Evolutionary conservation across 495 filamentous ascomycete genomes (phyloP), one percentile per base, ranked within the genome.

Genomic region (Aspergillus heteromorphus): DNA sequence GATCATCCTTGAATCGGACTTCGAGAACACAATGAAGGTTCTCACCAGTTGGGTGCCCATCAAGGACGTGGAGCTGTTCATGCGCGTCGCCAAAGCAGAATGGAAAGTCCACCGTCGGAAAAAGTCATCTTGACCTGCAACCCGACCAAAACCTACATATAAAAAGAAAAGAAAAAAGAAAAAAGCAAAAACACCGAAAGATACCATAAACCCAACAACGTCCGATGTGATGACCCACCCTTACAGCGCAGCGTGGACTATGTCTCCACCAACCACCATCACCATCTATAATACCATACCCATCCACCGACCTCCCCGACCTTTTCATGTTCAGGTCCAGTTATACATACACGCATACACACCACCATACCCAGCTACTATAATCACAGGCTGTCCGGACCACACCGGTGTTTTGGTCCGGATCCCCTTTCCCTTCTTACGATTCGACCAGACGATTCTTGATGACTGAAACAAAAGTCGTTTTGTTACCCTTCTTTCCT

Each of bases 21-120:
- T 99, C 63, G 93, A 99, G 69, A 95, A 95, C 62, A 86, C 87
- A 13, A 99, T 99, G 93, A 97, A 97, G 71, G 88, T 93, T 21
- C 80, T 99, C 55, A 99, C 93, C 36, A 89, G 87, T 53, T 97
- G 89, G 87, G 85, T 99, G 34, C 95, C 95, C 11, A 87, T 99
- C 61, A 89, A 88, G 71, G 95, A 97, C 56, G 89, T 95, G 67
- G 93, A 99, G 65, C 66, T 96, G 31, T 79, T 99, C 60, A 96
- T 99, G 90, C 85, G 87, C 55, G 92, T 99, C 18, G 84, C 90
- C n/a, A 85, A 88, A 64, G 82, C 88, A 16, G 93, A 97, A 74
- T 98, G 89, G 85, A 93, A 87, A 71, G 74, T 83, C 62, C 83
- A 87, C 65, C 76, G 74, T 43, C 73, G 79, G 62, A 83, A 79